A percentile compares a stretch with the other conserved stretches of the same genome.
Evolutionary conservation across 768 basidiomycete genomes (phyloP).

Genomic region (Polyporus arcularius): DNA sequence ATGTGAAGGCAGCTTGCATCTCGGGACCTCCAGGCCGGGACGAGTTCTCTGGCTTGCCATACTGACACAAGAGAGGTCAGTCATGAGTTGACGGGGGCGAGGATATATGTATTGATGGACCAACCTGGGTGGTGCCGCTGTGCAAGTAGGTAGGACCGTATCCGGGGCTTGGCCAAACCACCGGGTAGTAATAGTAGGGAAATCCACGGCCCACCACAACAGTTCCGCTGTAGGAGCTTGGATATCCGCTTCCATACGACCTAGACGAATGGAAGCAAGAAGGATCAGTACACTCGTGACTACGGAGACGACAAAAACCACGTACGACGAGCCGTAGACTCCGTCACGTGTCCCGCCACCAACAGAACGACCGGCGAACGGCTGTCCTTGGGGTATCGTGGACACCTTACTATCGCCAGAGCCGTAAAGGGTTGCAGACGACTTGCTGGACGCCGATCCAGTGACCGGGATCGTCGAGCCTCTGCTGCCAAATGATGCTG

Average conservation of each 20-base stretch:
- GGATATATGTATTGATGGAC: no score
- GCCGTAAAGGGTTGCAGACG: conserved; percentile 23
- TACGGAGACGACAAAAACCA: background rate
- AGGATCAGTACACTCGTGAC: background rate
- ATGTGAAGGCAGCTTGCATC: conserved; percentile 26
- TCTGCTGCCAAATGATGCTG: background rate
- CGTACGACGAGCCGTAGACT: conserved; percentile 28
- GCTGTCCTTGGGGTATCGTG: conserved; percentile 22
- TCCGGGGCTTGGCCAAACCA: background rate
- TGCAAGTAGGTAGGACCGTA: background rate
- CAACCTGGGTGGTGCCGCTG: no score
- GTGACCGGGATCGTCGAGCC: background rate
- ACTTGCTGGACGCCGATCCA: background rate
- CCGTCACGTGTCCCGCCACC: conserved; percentile 27
- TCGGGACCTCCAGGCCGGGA: conserved; percentile 35
- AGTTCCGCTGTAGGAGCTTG: conserved; percentile 4
- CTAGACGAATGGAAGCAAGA: conserved; percentile 5
- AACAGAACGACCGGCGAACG: conserved; percentile 25
- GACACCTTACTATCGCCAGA: conserved; percentile 16
- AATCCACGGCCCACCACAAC: background rate
- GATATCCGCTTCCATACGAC: conserved; percentile 32
- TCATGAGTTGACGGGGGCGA: no score
- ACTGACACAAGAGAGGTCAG: no score
- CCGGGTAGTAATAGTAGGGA: background rate
- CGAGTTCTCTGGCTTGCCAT: no score